These are phyloP conservation scores for Sicyos edulis DNA, from an alignment of 306 rosid genomes.

Conservation along the genomic window DNA sequence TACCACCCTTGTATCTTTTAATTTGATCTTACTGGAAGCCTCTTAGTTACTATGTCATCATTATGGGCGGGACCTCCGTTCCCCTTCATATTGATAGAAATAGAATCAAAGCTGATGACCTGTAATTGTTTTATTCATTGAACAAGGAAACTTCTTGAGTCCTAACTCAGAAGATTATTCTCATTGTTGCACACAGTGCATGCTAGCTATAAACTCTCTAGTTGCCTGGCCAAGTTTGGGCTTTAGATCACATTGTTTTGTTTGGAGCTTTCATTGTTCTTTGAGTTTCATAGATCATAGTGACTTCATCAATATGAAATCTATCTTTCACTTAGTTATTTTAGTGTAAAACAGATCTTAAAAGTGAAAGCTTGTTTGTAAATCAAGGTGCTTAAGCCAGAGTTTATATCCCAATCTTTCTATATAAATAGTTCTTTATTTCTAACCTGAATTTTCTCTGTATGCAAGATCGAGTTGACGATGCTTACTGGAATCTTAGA, in stretches of 20 bases:
- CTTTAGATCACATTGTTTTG: background rate
- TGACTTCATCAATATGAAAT: background rate
- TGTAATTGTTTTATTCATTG: background rate
- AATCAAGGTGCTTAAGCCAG: background rate
- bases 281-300: slow-evolving; percentile 1
- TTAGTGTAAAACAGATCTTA: background rate
- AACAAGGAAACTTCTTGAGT: background rate
- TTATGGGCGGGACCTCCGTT: background rate
- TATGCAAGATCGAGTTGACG: slow-evolving; percentile 58
- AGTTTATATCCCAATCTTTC: background rate
- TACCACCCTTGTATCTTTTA: background rate
- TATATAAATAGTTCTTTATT: background rate
- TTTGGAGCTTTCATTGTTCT: background rate
- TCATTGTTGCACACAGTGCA: background rate
- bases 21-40: background rate
- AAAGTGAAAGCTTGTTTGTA: background rate
- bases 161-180: background rate
- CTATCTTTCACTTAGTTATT: background rate
- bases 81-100: background rate
- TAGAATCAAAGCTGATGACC: background rate
- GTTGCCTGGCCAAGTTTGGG: background rate
- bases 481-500: slow-evolving; percentile 67
- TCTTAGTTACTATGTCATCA: background rate
- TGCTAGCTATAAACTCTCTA: background rate
- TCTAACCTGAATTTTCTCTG: slow-evolving; percentile 2